Evolutionary conservation across 2,329 filamentous ascomycete species (phyloP).

Genomic region (Claviceps cyperi): DNA sequence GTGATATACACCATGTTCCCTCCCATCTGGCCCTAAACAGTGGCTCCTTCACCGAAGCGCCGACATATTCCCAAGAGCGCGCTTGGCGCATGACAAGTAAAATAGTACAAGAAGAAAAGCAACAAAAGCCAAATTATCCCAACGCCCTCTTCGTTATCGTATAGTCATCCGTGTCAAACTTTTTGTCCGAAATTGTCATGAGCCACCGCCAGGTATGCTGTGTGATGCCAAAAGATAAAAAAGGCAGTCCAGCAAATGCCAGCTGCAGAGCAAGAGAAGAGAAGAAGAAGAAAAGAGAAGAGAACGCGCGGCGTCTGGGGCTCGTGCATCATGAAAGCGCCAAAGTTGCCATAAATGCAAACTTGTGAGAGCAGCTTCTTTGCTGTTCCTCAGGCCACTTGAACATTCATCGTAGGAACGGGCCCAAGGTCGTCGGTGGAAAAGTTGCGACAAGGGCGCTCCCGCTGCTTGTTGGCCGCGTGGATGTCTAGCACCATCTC

Average conservation of each 20-base stretch:
- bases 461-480: slow-evolving; percentile 22
- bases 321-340: no score
- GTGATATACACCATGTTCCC: slow-evolving; percentile 1
- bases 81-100: neutral
- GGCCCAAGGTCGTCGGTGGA: slow-evolving; percentile 24
- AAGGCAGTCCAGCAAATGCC: neutral
- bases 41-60: neutral
- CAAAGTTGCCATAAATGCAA: no score
- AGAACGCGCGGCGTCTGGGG: no score
- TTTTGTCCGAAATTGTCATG: slow-evolving; percentile 9
- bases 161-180: slow-evolving; percentile 8
- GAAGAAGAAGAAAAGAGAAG: neutral
- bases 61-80: neutral
- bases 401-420: slow-evolving; percentile 17
- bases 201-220: slow-evolving; percentile 17
- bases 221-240: slow-evolving; percentile 1
- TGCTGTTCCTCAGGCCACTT: slow-evolving; percentile 1
- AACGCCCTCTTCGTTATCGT: slow-evolving; percentile 16
- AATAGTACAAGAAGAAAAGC: neutral
- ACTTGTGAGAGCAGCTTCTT: no score
- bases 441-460: slow-evolving; percentile 12
- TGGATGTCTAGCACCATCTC: slow-evolving; percentile 38
- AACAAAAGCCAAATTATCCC: slow-evolving; percentile 7
- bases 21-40: neutral
- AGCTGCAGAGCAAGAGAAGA: neutral